Conservation (phyloP, 2,329 filamentous ascomycete species). For the Ophiostoma perfectum region DNA sequence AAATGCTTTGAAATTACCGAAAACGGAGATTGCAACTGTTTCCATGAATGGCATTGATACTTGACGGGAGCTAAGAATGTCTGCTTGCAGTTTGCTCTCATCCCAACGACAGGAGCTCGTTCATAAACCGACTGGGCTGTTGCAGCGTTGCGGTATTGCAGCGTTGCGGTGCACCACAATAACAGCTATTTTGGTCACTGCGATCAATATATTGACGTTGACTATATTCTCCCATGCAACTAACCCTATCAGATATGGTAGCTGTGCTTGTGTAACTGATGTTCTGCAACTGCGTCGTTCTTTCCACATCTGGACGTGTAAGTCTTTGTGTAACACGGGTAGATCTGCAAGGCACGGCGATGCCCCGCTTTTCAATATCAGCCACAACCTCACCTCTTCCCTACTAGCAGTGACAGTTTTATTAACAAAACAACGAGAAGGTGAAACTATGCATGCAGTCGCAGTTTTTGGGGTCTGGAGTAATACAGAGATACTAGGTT, state of each 20-base stretch:
- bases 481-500: no score
- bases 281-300: not conserved
- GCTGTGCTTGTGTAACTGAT: not conserved
- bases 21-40: not conserved
- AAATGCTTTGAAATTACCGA: not conserved
- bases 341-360: not conserved
- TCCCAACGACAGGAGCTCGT: not conserved
- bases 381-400: not conserved
- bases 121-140: not conserved
- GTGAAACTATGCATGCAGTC: no score
- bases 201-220: not conserved
- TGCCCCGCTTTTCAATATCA: not conserved
- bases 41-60: not conserved
- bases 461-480: no score
- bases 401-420: not conserved
- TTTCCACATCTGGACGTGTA: conserved; percentile 1
- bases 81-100: not conserved
- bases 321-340: not conserved
- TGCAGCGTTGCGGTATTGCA: not conserved
- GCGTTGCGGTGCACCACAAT: no score
- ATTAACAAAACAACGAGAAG: no score
- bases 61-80: not conserved
- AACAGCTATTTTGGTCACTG: not conserved
- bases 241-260: not conserved
- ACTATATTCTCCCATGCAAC: not conserved